Base-by-base conservation (phyloP, 148 eudicot genomes). In the Diospyros lotus region DNA sequence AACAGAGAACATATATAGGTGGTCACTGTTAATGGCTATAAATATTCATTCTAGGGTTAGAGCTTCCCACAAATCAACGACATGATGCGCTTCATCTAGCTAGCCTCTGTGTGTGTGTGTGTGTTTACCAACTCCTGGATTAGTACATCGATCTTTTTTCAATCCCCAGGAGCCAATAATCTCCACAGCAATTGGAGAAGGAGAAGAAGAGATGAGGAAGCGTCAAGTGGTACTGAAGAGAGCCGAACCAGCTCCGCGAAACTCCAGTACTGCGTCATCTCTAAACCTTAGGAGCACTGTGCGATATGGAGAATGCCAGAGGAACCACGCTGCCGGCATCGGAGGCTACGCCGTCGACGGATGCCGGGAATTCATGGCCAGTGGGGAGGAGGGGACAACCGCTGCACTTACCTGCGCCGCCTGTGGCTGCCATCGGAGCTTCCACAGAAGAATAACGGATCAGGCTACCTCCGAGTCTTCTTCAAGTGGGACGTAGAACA, bases 281-380 rank as follows among this genome's bases (percentile, higher is more conserved):
- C 40, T 9, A 4, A 76, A 81, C 1, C 68, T 76, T 8, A 75
- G 79, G 58, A 68, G 55, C 8, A 28, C 28, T 28, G 87, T 87
- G 17, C 59, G 87, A 69, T 87, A 87, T 70, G 84, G 61, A 4
- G 88, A 87, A 82, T 87, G 91, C 74, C 87, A 81, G 69, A 83
- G 73, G 76, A 87, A 87, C 50, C 87, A 87, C 13, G 91, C 88
- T 4, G 91, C 87, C 0, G 62, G 69, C 45, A 78, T 78, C 0
- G 91, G 91, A 4, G 91, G 88, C 38, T 81, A 85, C 66, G 91
- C 85, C 0, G 87, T 87, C 2, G 91, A 87, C 15, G 91, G 91
- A 0, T 87, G 91, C 81, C 73, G 87, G 71, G 91, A 87, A 28
- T 87, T 85, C 77, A 83, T 87, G 84, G 81, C 91, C 0, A 61